Evolutionary conservation across 2,329 filamentous ascomycete genomes (phyloP).

Genomic region (Truncatella angustata): DNA sequence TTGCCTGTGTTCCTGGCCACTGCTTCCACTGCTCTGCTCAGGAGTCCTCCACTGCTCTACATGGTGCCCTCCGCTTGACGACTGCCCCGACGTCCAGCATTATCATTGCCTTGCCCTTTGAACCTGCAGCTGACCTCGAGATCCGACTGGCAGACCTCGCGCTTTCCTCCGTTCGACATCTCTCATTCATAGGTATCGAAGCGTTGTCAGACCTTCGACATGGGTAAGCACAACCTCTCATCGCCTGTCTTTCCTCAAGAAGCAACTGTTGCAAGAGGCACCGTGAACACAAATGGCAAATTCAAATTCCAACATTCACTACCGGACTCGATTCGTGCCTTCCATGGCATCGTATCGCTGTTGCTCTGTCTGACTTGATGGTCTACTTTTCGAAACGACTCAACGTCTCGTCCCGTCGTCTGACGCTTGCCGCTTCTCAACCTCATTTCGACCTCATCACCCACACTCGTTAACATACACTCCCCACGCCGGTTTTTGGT

Average conservation of each 20-base stretch:
- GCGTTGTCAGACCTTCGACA: slow-evolving; percentile 34
- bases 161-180: slow-evolving; percentile 21
- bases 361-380: not conserved
- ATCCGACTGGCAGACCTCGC: slow-evolving; percentile 21
- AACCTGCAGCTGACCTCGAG: slow-evolving; percentile 22
- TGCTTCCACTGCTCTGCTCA: not conserved
- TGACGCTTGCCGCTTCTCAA: slow-evolving; percentile 2
- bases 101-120: not conserved
- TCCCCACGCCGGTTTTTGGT: slow-evolving; percentile 32
- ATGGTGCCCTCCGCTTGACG: not conserved
- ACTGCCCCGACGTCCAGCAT: slow-evolving; percentile 8
- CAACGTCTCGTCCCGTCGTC: slow-evolving; percentile 3
- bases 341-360: slow-evolving; percentile 3
- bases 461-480: slow-evolving; percentile 23
- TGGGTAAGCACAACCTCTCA: slow-evolving; percentile 45
- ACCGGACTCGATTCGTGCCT: slow-evolving; percentile 9
- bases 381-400: slow-evolving; percentile 10
- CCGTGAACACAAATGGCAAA: slow-evolving; percentile 11
- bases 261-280: slow-evolving; percentile 22
- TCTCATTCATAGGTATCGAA: slow-evolving; percentile 23
- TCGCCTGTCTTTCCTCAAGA: slow-evolving; percentile 16
- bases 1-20: not conserved
- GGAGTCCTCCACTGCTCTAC: slow-evolving; percentile 12
- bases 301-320: no score
- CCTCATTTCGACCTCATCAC: slow-evolving; percentile 17